These are phyloP conservation scores for Oryza coarctata DNA, from an alignment of 176 grass and related monocot genomes.

Conservation along the genomic window DNA sequence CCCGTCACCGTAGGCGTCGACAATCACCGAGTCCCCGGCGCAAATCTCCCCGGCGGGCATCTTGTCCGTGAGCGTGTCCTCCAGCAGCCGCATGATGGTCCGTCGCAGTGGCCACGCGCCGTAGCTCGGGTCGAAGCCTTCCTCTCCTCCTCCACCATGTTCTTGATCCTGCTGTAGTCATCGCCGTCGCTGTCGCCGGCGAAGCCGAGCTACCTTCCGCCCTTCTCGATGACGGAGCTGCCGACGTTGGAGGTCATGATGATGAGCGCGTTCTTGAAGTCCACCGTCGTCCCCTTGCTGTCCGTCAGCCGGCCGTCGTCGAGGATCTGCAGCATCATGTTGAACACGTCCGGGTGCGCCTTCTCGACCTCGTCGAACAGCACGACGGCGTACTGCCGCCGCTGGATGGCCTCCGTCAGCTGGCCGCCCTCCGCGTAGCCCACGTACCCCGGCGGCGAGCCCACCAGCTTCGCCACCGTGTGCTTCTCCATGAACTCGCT, in stretches of 20 bases:
- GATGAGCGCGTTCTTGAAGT: constrained; percentile 90
- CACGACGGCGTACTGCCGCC: constrained; percentile 70
- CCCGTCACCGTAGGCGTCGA: constrained; percentile 68
- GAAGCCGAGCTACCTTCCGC: constrained; percentile 77
- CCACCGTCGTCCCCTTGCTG: constrained; percentile 86
- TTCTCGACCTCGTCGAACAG: constrained; percentile 91
- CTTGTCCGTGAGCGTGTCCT: constrained; percentile 82
- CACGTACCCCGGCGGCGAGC: constrained; percentile 88
- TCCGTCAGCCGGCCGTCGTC: constrained; percentile 86
- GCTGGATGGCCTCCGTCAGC: constrained; percentile 83
- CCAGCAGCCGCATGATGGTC: constrained; percentile 80
- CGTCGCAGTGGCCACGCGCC: constrained; percentile 72
- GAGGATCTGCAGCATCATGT: constrained; percentile 98
- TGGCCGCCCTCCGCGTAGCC: constrained; percentile 93
- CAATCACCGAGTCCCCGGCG: constrained; percentile 69
- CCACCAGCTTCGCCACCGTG: constrained; percentile 81
- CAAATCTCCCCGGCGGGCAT: constrained; percentile 56
- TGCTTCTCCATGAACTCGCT: constrained; percentile 95
- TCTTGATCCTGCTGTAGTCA: constrained; percentile 53
- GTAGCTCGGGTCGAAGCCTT: constrained; percentile 82
- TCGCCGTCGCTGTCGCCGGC: too few species aligned
- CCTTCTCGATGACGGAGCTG: constrained; percentile 86
- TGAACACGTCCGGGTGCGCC: constrained; percentile 88
- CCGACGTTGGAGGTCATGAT: constrained; percentile 95
- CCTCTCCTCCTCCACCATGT: constrained; percentile 64